Conservation (phyloP, 345 rosid genomes). For the Melaleuca alternifolia region DNA sequence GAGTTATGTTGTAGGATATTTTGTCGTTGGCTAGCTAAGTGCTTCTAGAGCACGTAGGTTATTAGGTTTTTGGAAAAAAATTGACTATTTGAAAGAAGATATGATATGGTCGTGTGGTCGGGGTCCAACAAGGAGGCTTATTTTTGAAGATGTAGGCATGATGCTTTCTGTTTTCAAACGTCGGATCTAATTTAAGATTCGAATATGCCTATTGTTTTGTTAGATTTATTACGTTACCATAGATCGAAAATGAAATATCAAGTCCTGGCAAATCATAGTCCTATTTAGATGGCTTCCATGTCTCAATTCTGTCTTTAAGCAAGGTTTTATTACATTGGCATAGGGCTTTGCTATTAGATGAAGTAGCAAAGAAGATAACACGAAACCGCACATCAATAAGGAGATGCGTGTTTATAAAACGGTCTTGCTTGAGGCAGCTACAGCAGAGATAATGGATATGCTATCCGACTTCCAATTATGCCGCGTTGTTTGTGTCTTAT, state of each 20-base stretch:
- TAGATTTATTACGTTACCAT: not conserved
- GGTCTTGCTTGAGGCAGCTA: not conserved
- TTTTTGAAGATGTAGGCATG: too few relatives aligned
- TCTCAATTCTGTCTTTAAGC: not conserved
- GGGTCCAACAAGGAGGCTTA: too few relatives aligned
- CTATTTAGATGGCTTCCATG: not conserved
- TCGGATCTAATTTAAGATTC: too few relatives aligned
- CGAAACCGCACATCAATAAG: rapidly evolving
- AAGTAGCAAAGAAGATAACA: not conserved
- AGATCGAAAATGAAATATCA: not conserved
- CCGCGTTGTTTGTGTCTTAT: not conserved
- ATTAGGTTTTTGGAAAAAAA: too few relatives aligned
- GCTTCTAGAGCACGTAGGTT: too few relatives aligned
- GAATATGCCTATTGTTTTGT: too few relatives aligned
- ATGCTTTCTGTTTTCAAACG: too few relatives aligned
- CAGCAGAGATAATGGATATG: not conserved
- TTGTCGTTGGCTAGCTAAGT: too few relatives aligned
- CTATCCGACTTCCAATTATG: rapidly evolving
- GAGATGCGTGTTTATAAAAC: not conserved
- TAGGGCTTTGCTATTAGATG: not conserved
- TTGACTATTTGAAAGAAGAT: too few relatives aligned
- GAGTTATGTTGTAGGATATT: too few relatives aligned
- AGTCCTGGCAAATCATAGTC: not conserved
- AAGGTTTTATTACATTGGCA: not conserved
- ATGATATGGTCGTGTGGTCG: too few relatives aligned